These are phyloP conservation scores for Hippophae tibetana DNA, from an alignment of 306 rosid genomes.

Conservation along the genomic window DNA sequence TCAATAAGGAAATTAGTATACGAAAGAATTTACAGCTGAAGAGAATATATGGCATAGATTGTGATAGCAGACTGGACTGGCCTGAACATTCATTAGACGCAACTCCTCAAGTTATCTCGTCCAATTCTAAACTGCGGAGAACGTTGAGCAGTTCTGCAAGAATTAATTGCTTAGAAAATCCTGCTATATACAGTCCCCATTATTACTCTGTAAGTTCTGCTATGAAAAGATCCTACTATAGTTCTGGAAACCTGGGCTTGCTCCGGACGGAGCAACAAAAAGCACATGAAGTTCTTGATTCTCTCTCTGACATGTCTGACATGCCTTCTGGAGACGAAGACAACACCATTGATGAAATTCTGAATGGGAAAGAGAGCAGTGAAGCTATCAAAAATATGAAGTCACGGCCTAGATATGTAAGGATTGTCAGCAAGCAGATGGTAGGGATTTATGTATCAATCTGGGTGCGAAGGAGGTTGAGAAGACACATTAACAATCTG, in stretches of 20 bases:
- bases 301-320: constrained; percentile 36
- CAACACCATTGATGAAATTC: constrained; percentile 40
- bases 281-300: constrained; percentile 40
- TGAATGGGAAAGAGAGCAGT: constrained; percentile 16
- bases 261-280: constrained; percentile 36
- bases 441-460: constrained; percentile 85
- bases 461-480: constrained; percentile 86
- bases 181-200: constrained; percentile 21
- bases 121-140: constrained; percentile 61
- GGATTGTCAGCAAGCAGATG: constrained; percentile 95
- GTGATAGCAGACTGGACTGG: constrained; percentile 57
- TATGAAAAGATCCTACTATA: constrained; percentile 53
- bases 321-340: constrained; percentile 39
- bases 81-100: constrained; percentile 85
- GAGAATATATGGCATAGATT: constrained; percentile 55
- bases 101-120: constrained; percentile 48
- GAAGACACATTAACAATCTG: constrained; percentile 80
- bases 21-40: constrained; percentile 41
- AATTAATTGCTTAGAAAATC: constrained; percentile 38
- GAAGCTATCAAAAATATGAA: constrained; percentile 14
- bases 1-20: constrained; percentile 29
- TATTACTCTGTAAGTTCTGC: constrained; percentile 15
- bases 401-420: constrained; percentile 48
- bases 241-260: constrained; percentile 51
- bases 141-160: constrained; percentile 74